phyloP scores from a whole-genome alignment of 1,139 yeast species.

The Ashbya aceris region DNA sequence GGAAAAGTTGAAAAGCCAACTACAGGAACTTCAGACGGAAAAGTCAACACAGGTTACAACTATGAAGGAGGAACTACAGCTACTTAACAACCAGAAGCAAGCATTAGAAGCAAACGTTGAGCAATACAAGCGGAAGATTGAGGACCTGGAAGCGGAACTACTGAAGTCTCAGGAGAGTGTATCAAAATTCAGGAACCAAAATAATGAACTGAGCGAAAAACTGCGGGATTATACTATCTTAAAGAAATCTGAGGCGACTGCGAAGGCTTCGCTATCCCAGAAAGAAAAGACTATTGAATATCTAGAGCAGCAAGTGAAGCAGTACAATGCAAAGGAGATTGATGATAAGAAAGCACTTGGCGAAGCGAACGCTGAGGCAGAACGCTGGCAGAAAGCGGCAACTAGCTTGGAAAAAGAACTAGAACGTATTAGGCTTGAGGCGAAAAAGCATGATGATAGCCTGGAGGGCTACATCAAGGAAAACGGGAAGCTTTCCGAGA shows the following conservation, averaged over 20 bases:
- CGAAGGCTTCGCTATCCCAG: slow-evolving; percentile 28
- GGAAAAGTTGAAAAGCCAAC: slow-evolving; percentile 8
- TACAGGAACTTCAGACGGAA: slow-evolving; percentile 21
- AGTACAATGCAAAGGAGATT: slow-evolving; percentile 26
- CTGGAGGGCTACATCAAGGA: slow-evolving; percentile 41
- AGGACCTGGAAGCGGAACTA: slow-evolving; percentile 33
- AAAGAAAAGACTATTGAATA: slow-evolving; percentile 44
- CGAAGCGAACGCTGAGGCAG: slow-evolving; percentile 21
- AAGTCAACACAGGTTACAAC: slow-evolving; percentile 29
- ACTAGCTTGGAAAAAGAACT: slow-evolving; percentile 31
- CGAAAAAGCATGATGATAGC: slow-evolving; percentile 37
- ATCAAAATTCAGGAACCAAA: slow-evolving; percentile 1
- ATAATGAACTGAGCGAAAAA: slow-evolving; percentile 28
- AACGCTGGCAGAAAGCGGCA: slow-evolving; percentile 23
- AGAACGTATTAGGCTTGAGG: slow-evolving; percentile 33
- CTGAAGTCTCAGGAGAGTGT: background rate
- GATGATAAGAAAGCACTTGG: slow-evolving; percentile 19
- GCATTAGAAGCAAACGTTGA: slow-evolving; percentile 25
- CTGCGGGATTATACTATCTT: slow-evolving; percentile 30
- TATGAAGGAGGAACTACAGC: slow-evolving; percentile 27
- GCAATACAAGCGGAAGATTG: slow-evolving; percentile 28
- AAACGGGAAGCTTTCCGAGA: slow-evolving; percentile 43
- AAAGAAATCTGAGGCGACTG: slow-evolving; percentile 23
- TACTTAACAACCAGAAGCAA: slow-evolving; percentile 7
- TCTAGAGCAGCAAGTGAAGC: slow-evolving; percentile 36